Conservation (phyloP, 2,329 filamentous ascomycete genomes). For the Ambrosiella beaveri region DNA sequence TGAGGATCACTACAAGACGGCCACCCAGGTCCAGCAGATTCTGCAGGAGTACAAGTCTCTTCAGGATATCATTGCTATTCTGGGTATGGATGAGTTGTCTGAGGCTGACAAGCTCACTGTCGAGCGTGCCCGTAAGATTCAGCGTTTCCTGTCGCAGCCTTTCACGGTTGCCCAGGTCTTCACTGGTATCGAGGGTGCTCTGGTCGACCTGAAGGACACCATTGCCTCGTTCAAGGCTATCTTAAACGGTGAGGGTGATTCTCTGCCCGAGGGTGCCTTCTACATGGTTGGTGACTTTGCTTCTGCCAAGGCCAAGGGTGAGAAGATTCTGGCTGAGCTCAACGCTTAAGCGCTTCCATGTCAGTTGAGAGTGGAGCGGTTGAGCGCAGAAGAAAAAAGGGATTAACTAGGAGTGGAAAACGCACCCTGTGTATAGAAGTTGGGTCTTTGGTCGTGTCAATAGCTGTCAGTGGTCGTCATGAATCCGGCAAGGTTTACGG, state of each 20-base stretch:
- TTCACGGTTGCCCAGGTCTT: slow-evolving; percentile 79
- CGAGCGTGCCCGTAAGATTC: slow-evolving; percentile 99
- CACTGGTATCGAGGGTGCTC: slow-evolving; percentile 86
- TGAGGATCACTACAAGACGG: slow-evolving; percentile 91
- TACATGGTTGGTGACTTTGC: slow-evolving; percentile 98
- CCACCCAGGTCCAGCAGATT: slow-evolving; percentile 94
- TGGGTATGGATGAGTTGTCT: slow-evolving; percentile 99
- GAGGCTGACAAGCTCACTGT: slow-evolving; percentile 99
- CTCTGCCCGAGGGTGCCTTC: slow-evolving; percentile 82
- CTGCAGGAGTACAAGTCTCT: slow-evolving; percentile 99
- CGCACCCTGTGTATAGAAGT: slow-evolving; percentile 11
- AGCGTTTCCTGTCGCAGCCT: slow-evolving; percentile 98
- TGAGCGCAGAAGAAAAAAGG: slow-evolving; percentile 11
- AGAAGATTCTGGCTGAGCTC: slow-evolving; percentile 98
- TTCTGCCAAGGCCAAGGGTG: slow-evolving; percentile 86
- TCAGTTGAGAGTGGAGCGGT: slow-evolving; percentile 1
- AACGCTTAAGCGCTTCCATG: slow-evolving; percentile 24
- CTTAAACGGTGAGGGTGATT: slow-evolving; percentile 84
- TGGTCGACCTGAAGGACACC: slow-evolving; percentile 98
- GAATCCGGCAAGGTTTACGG: not conserved
- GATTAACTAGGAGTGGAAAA: slow-evolving; percentile 12
- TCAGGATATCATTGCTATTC: slow-evolving; percentile 99
- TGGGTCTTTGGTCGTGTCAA: not conserved
- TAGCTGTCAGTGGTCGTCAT: not conserved
- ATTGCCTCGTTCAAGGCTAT: slow-evolving; percentile 96